These are phyloP conservation scores for Trichosporon sp. DNA, from an alignment of 1,284 basidiomycete species.

Conservation along the genomic window DNA sequence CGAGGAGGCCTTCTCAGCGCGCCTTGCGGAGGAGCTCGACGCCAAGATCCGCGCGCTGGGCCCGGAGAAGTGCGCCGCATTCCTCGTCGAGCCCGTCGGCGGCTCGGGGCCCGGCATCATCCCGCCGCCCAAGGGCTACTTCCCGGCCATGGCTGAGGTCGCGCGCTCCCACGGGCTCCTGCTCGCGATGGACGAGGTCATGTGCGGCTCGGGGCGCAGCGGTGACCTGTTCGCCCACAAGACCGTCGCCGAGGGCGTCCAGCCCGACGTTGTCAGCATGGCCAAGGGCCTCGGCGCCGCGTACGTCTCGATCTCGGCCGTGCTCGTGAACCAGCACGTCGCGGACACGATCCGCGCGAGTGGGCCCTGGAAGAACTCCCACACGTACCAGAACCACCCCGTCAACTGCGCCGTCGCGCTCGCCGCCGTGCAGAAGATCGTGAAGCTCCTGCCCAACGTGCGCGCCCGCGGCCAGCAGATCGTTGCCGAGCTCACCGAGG, in stretches of 20 bases:
- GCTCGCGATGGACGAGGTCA: conserved; percentile 78
- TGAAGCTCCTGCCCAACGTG: conserved; percentile 53
- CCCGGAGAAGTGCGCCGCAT: conserved; percentile 61
- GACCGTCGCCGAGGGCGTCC: conserved; percentile 55
- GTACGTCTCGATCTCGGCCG: conserved; percentile 74
- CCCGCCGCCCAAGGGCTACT: conserved; percentile 40
- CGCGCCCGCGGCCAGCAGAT: conserved; percentile 27
- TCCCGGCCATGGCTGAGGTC: conserved; percentile 68
- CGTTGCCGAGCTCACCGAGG: conserved; percentile 18
- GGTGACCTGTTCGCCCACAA: conserved; percentile 61
- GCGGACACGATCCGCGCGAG: conserved; percentile 62
- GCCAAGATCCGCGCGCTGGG: conserved; percentile 75
- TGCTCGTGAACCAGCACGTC: conserved; percentile 65
- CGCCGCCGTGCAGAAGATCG: conserved; percentile 70
- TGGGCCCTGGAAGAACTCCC: conserved; percentile 59
- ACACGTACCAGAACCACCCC: conserved; percentile 80
- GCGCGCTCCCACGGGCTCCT: conserved; percentile 76
- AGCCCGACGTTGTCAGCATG: conserved; percentile 73
- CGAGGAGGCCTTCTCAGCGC: conserved; percentile 70
- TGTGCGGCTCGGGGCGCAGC: conserved; percentile 79
- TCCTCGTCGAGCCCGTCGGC: conserved; percentile 53
- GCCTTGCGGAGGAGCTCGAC: conserved; percentile 72
- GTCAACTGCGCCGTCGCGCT: conserved; percentile 70
- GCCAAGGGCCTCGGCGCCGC: conserved; percentile 86
- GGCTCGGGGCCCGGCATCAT: conserved; percentile 67